Evolutionary conservation across 2,329 filamentous ascomycete genomes (phyloP).

Genomic region (Cyphellophora attinorum): DNA sequence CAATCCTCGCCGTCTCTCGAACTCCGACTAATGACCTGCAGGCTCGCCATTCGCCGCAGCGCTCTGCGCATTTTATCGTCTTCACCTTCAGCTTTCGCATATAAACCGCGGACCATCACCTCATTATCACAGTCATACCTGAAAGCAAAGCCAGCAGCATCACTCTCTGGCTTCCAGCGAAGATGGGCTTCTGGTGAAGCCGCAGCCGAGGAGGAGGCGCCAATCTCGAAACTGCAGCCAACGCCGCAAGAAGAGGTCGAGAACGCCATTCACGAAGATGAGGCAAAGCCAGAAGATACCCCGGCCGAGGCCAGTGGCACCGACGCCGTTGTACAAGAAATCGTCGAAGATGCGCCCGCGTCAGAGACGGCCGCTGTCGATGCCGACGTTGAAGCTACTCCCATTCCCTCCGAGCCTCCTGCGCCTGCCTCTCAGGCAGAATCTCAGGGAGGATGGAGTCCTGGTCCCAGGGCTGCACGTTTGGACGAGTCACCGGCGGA

Average conservation of each 20-base stretch:
- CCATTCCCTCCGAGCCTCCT: conserved; percentile 2
- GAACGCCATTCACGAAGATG: conserved; percentile 20
- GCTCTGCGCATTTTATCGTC: conserved; percentile 45
- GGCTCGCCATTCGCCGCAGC: conserved; percentile 50
- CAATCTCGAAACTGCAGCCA: conserved; percentile 16
- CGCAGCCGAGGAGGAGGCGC: conserved; percentile 20
- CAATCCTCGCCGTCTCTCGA: background rate
- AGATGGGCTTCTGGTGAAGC: conserved; percentile 39
- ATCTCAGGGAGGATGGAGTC: background rate
- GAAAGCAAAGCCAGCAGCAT: conserved; percentile 29
- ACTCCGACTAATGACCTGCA: conserved; percentile 19
- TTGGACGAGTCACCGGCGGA: no score
- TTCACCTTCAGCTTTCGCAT: conserved; percentile 33
- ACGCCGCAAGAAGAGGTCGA: conserved; percentile 12
- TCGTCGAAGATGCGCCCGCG: conserved; percentile 8
- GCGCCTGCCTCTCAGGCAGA: conserved; percentile 4
- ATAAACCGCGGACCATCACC: conserved; percentile 31
- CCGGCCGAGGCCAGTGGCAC: conserved; percentile 11
- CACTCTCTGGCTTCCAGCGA: conserved; percentile 30
- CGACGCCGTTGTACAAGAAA: conserved; percentile 15
- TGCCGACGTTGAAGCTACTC: conserved; percentile 4
- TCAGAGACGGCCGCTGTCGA: conserved; percentile 7
- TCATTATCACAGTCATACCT: conserved; percentile 26
- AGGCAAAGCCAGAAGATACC: conserved; percentile 14
- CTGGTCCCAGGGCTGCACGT: background rate